Evolutionary conservation across 768 basidiomycete genomes (phyloP).

Genomic region (Boletus rubescentipes): DNA sequence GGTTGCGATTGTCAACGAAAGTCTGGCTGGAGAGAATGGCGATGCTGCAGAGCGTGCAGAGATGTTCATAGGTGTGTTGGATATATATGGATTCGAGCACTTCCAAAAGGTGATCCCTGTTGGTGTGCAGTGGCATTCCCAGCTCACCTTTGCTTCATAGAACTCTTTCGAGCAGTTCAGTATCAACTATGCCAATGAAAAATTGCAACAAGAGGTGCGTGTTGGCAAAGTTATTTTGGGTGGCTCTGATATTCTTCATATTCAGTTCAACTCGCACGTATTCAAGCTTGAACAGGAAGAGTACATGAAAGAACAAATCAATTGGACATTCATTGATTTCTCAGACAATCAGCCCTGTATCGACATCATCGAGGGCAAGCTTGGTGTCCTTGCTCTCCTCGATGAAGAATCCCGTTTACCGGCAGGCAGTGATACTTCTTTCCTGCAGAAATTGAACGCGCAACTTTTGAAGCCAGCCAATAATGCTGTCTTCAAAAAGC

Average conservation of each 20-base stretch:
- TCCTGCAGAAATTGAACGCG: slow-evolving; percentile 86
- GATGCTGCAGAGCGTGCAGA: slow-evolving; percentile 88
- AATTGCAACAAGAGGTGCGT: slow-evolving; percentile 91
- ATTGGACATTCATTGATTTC: slow-evolving; percentile 99
- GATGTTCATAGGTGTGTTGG: slow-evolving; percentile 98
- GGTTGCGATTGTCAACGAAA: slow-evolving; percentile 96
- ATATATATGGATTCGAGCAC: slow-evolving; percentile 97
- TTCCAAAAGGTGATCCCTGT: slow-evolving; percentile 77
- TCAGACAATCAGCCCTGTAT: slow-evolving; percentile 99
- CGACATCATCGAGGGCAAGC: slow-evolving; percentile 95
- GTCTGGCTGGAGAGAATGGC: slow-evolving; percentile 91
- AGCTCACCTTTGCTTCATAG: slow-evolving; percentile 35
- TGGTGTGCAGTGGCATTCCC: not conserved
- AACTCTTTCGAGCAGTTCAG: slow-evolving; percentile 98
- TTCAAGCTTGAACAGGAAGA: slow-evolving; percentile 99
- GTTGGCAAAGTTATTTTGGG: not conserved
- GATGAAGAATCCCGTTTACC: slow-evolving; percentile 99
- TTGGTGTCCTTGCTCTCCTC: slow-evolving; percentile 90
- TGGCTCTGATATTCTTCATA: slow-evolving; percentile 12
- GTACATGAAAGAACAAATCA: slow-evolving; percentile 96
- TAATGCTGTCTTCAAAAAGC: slow-evolving; percentile 94
- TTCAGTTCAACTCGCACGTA: slow-evolving; percentile 96
- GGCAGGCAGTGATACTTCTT: slow-evolving; percentile 86
- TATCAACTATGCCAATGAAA: slow-evolving; percentile 99
- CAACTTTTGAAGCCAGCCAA: slow-evolving; percentile 85